Conservation (phyloP, 2,329 filamentous ascomycete genomes). For the Aspergillus fischeri region DNA sequence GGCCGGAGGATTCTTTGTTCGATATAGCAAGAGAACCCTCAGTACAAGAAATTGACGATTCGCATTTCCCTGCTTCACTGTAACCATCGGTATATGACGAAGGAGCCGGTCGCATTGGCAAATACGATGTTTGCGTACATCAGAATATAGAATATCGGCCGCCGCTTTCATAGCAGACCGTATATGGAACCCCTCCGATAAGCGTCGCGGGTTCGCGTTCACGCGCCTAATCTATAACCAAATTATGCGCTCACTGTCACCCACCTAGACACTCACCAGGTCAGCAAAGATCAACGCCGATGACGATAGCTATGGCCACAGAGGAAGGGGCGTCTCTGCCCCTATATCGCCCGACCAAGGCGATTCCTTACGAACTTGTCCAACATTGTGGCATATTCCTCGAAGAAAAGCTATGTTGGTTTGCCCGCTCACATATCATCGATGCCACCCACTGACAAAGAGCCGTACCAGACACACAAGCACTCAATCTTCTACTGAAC, state of each 20-base stretch:
- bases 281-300: background rate
- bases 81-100: background rate
- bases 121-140: background rate
- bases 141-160: background rate
- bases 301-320: slow-evolving; percentile 16
- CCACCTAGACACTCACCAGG: background rate
- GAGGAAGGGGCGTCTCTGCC: slow-evolving; percentile 11
- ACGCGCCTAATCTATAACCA: background rate
- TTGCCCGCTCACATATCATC: slow-evolving; percentile 4
- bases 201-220: background rate
- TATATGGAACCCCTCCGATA: slow-evolving; percentile 1
- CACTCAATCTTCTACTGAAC: slow-evolving; percentile 59
- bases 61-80: no score
- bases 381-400: slow-evolving; percentile 67
- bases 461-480: slow-evolving; percentile 47
- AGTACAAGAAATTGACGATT: no score
- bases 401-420: slow-evolving; percentile 67
- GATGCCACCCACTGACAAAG: slow-evolving; percentile 5
- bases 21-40: no score
- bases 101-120: background rate
- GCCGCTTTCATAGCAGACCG: no score
- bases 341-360: slow-evolving; percentile 51
- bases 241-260: background rate
- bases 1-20: background rate
- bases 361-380: slow-evolving; percentile 60